Conservation (phyloP, 345 rosid genomes). For the Psidium guajava region DNA sequence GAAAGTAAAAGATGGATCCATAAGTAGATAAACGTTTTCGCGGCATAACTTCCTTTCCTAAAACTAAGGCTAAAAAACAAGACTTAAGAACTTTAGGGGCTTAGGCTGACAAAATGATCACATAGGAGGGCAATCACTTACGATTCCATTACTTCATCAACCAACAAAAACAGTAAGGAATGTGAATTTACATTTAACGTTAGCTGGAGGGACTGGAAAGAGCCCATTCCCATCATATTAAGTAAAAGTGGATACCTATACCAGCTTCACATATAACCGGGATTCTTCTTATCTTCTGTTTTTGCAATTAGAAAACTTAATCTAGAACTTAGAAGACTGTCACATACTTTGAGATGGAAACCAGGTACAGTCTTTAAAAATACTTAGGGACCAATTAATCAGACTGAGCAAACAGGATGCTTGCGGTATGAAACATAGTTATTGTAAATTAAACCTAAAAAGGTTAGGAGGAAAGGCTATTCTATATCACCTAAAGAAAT, state of each 20-base stretch:
- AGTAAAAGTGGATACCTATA: background rate
- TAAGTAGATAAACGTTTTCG: background rate
- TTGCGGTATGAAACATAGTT: background rate
- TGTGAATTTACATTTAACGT: background rate
- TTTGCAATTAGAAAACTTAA: background rate
- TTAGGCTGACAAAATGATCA: background rate
- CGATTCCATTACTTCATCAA: background rate
- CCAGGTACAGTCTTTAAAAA: background rate
- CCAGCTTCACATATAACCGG: background rate
- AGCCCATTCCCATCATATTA: background rate
- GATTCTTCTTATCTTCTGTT: background rate
- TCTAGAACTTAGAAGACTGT: background rate
- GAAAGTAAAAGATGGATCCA: background rate
- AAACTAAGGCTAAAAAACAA: background rate
- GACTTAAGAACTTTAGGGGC: background rate
- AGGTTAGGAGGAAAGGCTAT: background rate
- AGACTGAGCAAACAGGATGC: background rate
- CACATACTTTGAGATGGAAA: background rate
- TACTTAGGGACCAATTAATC: background rate
- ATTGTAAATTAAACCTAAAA: background rate
- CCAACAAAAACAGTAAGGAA: background rate
- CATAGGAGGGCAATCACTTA: background rate
- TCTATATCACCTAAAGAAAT: background rate
- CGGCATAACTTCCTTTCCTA: background rate
- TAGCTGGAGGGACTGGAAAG: background rate